Conservation (phyloP, 116 monocot species). For the Dioscorea cayenensis region DNA sequence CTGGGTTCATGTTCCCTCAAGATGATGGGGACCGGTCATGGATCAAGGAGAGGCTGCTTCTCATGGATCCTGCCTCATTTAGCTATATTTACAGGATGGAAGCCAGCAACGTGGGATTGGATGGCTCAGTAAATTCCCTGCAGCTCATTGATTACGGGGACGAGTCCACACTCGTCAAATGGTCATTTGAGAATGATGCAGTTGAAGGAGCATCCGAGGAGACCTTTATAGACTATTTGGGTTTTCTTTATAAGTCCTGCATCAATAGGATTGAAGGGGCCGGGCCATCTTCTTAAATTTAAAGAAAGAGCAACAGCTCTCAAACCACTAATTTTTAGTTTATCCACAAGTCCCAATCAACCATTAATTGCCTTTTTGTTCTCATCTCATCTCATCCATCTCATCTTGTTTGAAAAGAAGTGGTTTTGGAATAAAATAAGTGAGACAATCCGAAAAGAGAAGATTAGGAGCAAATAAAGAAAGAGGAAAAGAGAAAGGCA, state of each 20-base stretch:
- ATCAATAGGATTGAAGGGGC: slow-evolving; percentile 21
- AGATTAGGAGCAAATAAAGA: not conserved
- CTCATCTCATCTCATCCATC: not conserved
- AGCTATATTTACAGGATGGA: slow-evolving; percentile 23
- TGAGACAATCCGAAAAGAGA: not conserved
- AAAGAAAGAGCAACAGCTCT: not conserved
- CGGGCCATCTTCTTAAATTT: slow-evolving; percentile 3
- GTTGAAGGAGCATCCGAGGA: slow-evolving; percentile 16
- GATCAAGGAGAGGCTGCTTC: slow-evolving; percentile 26
- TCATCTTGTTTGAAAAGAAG: not conserved
- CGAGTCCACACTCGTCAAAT: slow-evolving; percentile 12
- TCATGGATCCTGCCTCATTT: slow-evolving; percentile 12
- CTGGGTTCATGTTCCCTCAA: slow-evolving; percentile 26
- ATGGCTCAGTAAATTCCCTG: slow-evolving; percentile 22
- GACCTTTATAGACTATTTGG: slow-evolving; percentile 19
- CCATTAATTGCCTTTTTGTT: too few species aligned
- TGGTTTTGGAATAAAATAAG: not conserved
- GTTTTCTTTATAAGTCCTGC: slow-evolving; percentile 21
- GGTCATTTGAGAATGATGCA: slow-evolving; percentile 20
- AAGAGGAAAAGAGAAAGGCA: not conserved
- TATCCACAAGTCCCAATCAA: too few species aligned
- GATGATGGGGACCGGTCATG: slow-evolving; percentile 22
- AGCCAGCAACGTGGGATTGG: slow-evolving; percentile 28
- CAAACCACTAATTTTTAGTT: not conserved
- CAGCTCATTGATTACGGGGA: slow-evolving; percentile 15